Base-by-base conservation (phyloP, 768 basidiomycete species). In the Phlebiopsis flavidoalba region DNA sequence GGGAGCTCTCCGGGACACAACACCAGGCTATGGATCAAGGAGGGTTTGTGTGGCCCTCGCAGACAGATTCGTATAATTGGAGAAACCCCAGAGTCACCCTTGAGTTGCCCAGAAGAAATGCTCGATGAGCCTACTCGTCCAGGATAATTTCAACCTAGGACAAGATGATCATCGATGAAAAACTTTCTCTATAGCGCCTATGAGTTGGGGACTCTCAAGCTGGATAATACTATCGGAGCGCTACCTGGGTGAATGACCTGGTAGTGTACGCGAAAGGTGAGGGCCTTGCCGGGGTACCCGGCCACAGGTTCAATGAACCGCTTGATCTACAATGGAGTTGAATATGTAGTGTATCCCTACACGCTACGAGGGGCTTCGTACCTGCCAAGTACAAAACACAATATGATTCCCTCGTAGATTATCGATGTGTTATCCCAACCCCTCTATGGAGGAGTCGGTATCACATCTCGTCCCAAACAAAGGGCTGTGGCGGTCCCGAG, bases 341-440 rank as follows among this genome's bases (percentile, higher is more conserved):
- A 47, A 26, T 26, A 14, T 21, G 5, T 14, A n/a, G n/a, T n/a
- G n/a, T 6, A 31, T 31, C 26, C 6, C 26, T 31, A 31, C 6
- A 31, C 26, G 3, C 35, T 1, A 37, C 31, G 17, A 7, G n/a
- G 22, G 33, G 8, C 11, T 5, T 26, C 71, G 59, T 66, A 85
- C 89, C 82, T 88, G 80, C 89, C 89, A 91, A 11, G 80, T 81
- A 5, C n/a, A n/a, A n/a, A 76, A 69, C 12, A 90, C 60, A 46
- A 74, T 73, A 8, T 79, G 70, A 1, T 79, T 72, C 1, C 70
- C 69, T 7, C 81, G 76, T 24, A 91, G 70, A 1, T 74, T 61
- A 53, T 72, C 75, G 8, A 85, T 66, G 61, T 88, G 61, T 88
- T 84, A 17, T 81, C 76, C 73, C 85, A 80, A 1, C 81, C 84